Base-by-base conservation (phyloP, 169 alveolate species). In the Cryptosporidium parvum region DNA sequence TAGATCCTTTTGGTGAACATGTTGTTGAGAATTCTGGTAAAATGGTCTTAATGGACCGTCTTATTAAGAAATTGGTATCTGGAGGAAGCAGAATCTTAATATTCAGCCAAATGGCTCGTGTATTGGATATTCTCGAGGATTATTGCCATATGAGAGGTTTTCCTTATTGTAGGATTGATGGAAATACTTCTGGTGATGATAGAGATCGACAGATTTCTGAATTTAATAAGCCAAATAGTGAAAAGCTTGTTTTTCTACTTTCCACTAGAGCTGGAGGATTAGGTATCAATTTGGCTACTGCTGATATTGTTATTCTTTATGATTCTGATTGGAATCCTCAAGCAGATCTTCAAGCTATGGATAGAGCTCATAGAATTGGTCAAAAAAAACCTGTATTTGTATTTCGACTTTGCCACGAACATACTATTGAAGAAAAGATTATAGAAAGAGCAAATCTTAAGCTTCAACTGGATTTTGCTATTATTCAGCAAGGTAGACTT, bases 271-370 rank as follows among this genome's bases (percentile, higher is more conserved):
- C 99, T 16, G 99, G 99, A 37, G 99, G 99, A 0, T 93, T 98
- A 1, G 99, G 99, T 10, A 94, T 98, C 21, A 98, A 97, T 93
- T 94, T 98, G 59, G 97, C 99, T 84, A 95, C 99, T n/a, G 99
- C 99, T 14, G 98, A 97, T 93, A 97, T 97, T 37, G 99, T 98
- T 23, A 95, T 98, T 51, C 92, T 97, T n/a, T 98, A 96, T 92
- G 99, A 98, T 85, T 95, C 98, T n/a, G 99, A 98, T 91, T 98
- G 99, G 97, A 98, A 98, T 85, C 99, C 99, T 6, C 98, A 98
- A 91, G 97, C 96, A 73, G 99, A 98, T 91, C 94, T 97, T 18
- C 97, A 98, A 85, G 99, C 99, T 31, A 96, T 97, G 96, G 99
- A 97, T 89, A 92, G 99, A 84, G 99, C 99, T 29, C 99, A 98